phyloP scores from a whole-genome alignment of 2,329 filamentous ascomycete species.

The Diaporthe capsici region DNA sequence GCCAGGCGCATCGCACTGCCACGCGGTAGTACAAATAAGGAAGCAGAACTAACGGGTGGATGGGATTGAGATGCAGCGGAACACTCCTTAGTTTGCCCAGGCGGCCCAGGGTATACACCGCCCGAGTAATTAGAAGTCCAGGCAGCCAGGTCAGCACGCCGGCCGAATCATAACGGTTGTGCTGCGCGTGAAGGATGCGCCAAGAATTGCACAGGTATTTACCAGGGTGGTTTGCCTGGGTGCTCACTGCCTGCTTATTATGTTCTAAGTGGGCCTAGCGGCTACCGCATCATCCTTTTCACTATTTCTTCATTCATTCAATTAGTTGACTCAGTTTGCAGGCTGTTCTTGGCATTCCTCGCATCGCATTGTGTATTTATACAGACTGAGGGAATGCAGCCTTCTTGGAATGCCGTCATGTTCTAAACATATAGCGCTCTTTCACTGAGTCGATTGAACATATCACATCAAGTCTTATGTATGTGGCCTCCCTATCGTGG shows the following conservation, averaged over 20 bases:
- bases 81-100: neutral
- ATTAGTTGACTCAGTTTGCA: neutral
- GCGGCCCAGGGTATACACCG: neutral
- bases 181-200: conserved; percentile 21
- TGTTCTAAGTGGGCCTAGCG: neutral
- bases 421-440: neutral
- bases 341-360: neutral
- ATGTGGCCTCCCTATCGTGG: neutral
- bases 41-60: neutral
- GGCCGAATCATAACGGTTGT: conserved; percentile 19
- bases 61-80: neutral
- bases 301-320: neutral
- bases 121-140: neutral
- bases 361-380: neutral
- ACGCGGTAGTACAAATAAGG: neutral
- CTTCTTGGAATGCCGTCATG: neutral
- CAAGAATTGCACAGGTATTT: neutral
- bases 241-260: neutral
- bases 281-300: neutral
- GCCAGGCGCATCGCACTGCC: conserved; percentile 8
- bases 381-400: too few species aligned
- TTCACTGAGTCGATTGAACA: too few species aligned
- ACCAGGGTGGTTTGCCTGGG: neutral
- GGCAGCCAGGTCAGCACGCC: neutral
- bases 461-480: neutral